These are phyloP conservation scores for Aspergillus neoniger DNA, from an alignment of 2,329 filamentous ascomycete genomes.

Conservation along the genomic window DNA sequence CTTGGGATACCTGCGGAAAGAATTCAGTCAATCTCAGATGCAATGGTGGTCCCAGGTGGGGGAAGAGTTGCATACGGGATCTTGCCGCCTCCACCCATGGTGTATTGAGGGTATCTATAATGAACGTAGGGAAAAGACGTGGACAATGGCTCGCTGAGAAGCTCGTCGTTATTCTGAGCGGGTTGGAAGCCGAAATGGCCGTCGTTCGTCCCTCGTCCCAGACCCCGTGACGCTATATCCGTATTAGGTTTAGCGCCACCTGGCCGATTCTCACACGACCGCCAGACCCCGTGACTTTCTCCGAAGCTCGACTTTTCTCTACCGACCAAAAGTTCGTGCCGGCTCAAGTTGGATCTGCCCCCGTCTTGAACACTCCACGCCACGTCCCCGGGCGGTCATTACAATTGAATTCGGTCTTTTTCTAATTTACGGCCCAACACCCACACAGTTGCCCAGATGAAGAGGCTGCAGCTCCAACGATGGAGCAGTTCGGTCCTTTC, in stretches of 20 bases:
- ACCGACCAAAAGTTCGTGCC: slow-evolving; percentile 26
- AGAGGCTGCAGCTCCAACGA: slow-evolving; percentile 53
- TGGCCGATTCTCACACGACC: slow-evolving; percentile 32
- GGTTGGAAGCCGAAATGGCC: slow-evolving; percentile 34
- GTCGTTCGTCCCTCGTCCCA: slow-evolving; percentile 32
- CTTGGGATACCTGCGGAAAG: slow-evolving; percentile 76
- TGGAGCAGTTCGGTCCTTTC: slow-evolving; percentile 55
- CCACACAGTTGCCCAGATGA: slow-evolving; percentile 45
- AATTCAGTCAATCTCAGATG: slow-evolving; percentile 26
- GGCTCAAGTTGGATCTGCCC: slow-evolving; percentile 12
- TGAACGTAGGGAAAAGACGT: slow-evolving; percentile 23
- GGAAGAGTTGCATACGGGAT: slow-evolving; percentile 63
- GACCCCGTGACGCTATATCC: slow-evolving; percentile 30
- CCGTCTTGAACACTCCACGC: slow-evolving; percentile 14
- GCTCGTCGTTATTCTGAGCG: slow-evolving; percentile 23
- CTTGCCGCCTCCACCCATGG: slow-evolving; percentile 76
- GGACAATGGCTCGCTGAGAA: slow-evolving; percentile 25
- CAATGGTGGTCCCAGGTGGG: slow-evolving; percentile 9
- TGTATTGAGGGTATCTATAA: slow-evolving; percentile 31
- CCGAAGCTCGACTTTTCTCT: slow-evolving; percentile 42
- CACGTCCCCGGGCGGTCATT: slow-evolving; percentile 11
- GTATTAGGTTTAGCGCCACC: slow-evolving; percentile 30
- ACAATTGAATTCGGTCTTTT: neutral
- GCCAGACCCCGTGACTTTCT: slow-evolving; percentile 40
- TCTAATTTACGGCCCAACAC: slow-evolving; percentile 4